Conservation (phyloP, 805 yeast species). For the Kuraishia capsulata region DNA sequence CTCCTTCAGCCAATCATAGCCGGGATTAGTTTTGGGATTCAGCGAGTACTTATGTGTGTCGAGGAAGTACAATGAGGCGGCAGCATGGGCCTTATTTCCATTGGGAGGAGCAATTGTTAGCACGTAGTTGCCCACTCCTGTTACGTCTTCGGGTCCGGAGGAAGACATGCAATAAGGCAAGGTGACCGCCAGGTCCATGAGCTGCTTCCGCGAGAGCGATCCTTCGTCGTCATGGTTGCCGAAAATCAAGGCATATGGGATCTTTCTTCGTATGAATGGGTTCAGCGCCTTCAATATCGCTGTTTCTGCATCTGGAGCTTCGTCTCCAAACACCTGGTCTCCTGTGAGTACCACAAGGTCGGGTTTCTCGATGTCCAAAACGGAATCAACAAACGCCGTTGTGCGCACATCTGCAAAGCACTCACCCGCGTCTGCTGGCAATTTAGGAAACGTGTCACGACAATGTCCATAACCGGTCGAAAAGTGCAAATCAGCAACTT, state of each 20-base stretch:
- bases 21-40: constrained; percentile 54
- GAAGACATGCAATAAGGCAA: constrained; percentile 64
- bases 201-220: constrained; percentile 43
- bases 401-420: constrained; percentile 83
- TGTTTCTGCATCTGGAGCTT: constrained; percentile 72
- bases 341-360: constrained; percentile 85
- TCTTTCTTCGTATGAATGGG: constrained; percentile 56
- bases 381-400: constrained; percentile 43
- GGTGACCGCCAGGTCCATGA: constrained; percentile 44
- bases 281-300: constrained; percentile 68
- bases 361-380: constrained; percentile 70
- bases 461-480: constrained; percentile 80
- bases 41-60: constrained; percentile 78
- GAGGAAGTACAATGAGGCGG: constrained; percentile 60
- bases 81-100: constrained; percentile 23
- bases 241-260: constrained; percentile 79
- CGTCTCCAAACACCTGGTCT: constrained; percentile 82
- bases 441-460: constrained; percentile 55
- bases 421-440: constrained; percentile 23
- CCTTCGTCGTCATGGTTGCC: constrained; percentile 97
- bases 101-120: constrained; percentile 38
- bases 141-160: constrained; percentile 56
- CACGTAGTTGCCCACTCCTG: constrained; percentile 80
- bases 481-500: constrained; percentile 86
- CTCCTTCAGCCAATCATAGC: constrained; percentile 81